phyloP scores from a whole-genome alignment of 208 protist species.

The Tritrichomonas musculus region DNA sequence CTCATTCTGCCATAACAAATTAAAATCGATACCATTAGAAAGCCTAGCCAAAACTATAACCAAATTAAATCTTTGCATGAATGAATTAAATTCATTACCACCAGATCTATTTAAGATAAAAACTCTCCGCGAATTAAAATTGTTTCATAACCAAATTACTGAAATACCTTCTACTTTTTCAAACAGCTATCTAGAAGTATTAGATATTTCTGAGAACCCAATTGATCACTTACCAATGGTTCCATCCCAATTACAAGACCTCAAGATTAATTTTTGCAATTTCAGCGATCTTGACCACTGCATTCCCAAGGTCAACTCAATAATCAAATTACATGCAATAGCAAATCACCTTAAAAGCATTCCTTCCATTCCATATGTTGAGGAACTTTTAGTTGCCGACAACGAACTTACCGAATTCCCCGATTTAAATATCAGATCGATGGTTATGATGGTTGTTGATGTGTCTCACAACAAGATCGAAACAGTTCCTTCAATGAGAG shows the following conservation, averaged over 20 bases:
- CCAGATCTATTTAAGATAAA: background rate
- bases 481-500: background rate
- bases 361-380: background rate
- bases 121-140: background rate
- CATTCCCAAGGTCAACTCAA: background rate
- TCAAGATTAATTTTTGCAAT: background rate
- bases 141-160: background rate
- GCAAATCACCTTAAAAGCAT: background rate
- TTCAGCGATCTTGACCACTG: background rate
- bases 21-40: background rate
- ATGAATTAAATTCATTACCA: background rate
- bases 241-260: background rate
- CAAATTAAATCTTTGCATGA: background rate
- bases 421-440: background rate
- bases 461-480: background rate
- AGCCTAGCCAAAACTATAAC: background rate
- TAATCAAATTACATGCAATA: background rate
- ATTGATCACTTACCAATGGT: background rate
- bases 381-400: background rate
- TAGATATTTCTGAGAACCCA: slow-evolving; percentile 17
- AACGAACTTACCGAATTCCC: background rate
- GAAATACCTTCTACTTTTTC: background rate
- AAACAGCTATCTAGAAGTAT: background rate
- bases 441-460: background rate
- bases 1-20: background rate